A percentile compares a stretch with the other conserved stretches of the same genome.
Conservation (phyloP, 257 asterid genomes). For the Solanum appendiculatum region DNA sequence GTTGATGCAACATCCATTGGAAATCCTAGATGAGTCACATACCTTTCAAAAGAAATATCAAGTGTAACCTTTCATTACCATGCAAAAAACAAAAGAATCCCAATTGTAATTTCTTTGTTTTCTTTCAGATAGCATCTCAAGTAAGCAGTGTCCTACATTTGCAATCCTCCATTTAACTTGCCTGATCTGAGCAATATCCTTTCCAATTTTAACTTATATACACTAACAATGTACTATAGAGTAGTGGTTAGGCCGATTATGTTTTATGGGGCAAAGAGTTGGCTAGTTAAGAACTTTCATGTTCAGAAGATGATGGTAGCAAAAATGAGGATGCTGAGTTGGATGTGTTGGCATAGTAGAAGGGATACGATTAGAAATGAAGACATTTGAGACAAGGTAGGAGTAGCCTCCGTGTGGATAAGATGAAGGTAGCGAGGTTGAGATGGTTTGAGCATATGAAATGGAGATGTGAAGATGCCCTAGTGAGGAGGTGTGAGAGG, state of each 20-base stretch:
- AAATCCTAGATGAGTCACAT: slow-evolving; percentile 48
- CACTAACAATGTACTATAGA: neutral
- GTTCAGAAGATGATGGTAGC: neutral
- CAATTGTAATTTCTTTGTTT: neutral
- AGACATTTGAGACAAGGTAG: neutral
- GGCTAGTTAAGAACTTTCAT: neutral
- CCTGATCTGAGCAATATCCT: neutral
- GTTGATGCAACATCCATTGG: slow-evolving; percentile 94
- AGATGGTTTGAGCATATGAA: neutral
- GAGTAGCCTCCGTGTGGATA: neutral
- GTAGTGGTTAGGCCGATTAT: neutral
- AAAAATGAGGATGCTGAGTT: neutral
- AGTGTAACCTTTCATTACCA: neutral
- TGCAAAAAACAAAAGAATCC: neutral
- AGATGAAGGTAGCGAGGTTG: neutral
- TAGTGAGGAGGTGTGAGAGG: neutral
- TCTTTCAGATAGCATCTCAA: neutral
- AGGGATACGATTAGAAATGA: neutral
- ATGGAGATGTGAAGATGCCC: neutral
- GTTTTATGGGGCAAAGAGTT: neutral
- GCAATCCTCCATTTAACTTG: neutral
- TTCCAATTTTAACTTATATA: neutral
- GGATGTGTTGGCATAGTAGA: neutral
- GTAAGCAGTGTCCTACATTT: neutral
- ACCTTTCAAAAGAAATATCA: slow-evolving; percentile 21